These are phyloP conservation scores for Fraxinus ornus DNA, from an alignment of 305 asterid species.

Conservation along the genomic window DNA sequence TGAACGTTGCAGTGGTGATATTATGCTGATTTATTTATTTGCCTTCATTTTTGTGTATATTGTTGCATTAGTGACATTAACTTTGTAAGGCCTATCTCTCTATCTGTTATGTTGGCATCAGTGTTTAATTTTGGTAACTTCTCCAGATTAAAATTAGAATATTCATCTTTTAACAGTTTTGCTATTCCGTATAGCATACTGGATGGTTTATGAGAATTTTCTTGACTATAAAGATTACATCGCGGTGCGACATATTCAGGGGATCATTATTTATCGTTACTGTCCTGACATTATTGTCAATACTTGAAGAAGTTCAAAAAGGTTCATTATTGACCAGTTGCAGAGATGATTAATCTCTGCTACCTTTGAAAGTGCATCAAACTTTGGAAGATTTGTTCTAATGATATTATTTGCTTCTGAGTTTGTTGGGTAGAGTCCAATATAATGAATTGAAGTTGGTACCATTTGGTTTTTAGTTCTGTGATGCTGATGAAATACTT, in stretches of 20 bases:
- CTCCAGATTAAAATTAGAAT: neutral
- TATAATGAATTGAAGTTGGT: neutral
- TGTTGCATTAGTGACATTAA: neutral
- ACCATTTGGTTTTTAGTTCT: neutral
- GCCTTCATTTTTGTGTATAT: neutral
- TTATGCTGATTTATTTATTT: neutral
- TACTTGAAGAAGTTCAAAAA: neutral
- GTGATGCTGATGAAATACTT: neutral
- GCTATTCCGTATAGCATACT: neutral
- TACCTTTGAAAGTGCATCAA: neutral
- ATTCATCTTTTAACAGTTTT: neutral
- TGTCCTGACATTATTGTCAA: neutral
- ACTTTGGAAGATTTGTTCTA: neutral
- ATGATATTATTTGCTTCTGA: neutral
- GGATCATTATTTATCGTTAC: neutral
- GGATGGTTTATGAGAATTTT: neutral
- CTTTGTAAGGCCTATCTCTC: neutral
- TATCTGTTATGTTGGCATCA: neutral
- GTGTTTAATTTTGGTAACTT: neutral
- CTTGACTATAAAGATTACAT: neutral
- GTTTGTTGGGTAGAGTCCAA: neutral
- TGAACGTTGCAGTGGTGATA: neutral
- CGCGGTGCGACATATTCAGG: neutral
- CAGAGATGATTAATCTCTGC: neutral
- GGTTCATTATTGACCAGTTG: neutral